Evolutionary conservation across 192 early-diverging fungal genomes (phyloP).

Genomic region (Rhizophagus prolifer): DNA sequence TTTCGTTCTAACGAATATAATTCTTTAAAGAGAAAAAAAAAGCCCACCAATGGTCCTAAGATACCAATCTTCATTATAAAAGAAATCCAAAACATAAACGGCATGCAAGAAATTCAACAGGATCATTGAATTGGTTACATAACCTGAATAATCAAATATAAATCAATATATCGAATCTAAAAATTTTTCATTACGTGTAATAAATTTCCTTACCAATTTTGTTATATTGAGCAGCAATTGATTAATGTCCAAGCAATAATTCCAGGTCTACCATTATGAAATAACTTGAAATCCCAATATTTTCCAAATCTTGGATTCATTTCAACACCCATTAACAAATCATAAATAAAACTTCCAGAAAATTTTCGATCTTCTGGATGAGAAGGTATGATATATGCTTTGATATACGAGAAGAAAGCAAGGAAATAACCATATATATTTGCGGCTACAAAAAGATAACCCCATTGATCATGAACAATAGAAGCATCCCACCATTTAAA

Average conservation of each 20-base stretch:
- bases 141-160: constrained; percentile 19
- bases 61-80: constrained; percentile 86
- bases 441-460: constrained; percentile 65
- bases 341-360: constrained; percentile 69
- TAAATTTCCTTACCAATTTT: constrained; percentile 50
- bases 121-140: constrained; percentile 80
- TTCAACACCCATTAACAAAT: constrained; percentile 80
- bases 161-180: constrained; percentile 26
- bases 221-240: constrained; percentile 70
- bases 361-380: constrained; percentile 79
- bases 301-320: constrained; percentile 79
- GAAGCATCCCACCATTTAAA: constrained; percentile 63
- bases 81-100: constrained; percentile 79
- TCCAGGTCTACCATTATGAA: constrained; percentile 81
- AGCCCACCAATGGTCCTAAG: constrained; percentile 66
- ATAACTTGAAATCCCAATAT: constrained; percentile 79
- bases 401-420: constrained; percentile 68
- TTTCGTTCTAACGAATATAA: neutral
- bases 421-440: constrained; percentile 78
- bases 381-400: constrained; percentile 69
- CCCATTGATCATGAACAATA: constrained; percentile 78
- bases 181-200: no score
- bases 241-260: constrained; percentile 87
- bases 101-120: constrained; percentile 72
- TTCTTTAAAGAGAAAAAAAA: neutral